Conservation (phyloP, 768 basidiomycete genomes). For the Russula virescens region DNA sequence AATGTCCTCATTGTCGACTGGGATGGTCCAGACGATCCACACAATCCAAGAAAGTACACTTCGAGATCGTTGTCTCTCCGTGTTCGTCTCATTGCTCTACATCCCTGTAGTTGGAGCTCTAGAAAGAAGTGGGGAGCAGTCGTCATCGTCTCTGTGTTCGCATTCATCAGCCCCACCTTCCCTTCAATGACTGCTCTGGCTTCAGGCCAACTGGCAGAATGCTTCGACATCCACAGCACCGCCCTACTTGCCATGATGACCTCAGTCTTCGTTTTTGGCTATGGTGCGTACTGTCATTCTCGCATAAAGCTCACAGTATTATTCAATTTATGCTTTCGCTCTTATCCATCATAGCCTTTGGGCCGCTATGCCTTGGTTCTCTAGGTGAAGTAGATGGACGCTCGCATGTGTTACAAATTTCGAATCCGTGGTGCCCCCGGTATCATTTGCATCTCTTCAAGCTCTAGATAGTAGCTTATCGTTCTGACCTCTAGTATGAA, state of each 20-base stretch:
- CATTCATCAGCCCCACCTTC: too few relatives aligned
- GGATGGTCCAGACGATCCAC: slow-evolving; percentile 17
- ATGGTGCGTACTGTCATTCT: slow-evolving; percentile 36
- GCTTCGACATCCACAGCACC: too few relatives aligned
- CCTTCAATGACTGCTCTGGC: too few relatives aligned
- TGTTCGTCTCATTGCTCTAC: not conserved
- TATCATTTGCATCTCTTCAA: slow-evolving; percentile 10
- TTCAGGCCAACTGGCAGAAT: too few relatives aligned
- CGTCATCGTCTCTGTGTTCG: too few relatives aligned
- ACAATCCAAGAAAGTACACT: slow-evolving; percentile 10
- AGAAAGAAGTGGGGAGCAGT: too few relatives aligned
- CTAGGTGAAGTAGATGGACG: too few relatives aligned
- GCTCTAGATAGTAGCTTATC: not conserved
- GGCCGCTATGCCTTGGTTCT: too few relatives aligned
- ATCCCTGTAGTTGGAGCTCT: slow-evolving; percentile 10
- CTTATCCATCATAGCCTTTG: slow-evolving; percentile 42
- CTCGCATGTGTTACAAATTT: too few relatives aligned
- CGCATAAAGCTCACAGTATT: not conserved
- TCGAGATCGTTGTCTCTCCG: not conserved
- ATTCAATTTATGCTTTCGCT: not conserved
- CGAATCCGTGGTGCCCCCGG: slow-evolving; percentile 65
- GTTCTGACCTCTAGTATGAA: slow-evolving; percentile 41
- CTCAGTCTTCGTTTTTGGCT: too few relatives aligned
- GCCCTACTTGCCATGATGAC: too few relatives aligned
- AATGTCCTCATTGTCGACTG: slow-evolving; percentile 10